Evolutionary conservation across 1,284 basidiomycete species (phyloP).

Genomic region (Schizophyllum commune): DNA sequence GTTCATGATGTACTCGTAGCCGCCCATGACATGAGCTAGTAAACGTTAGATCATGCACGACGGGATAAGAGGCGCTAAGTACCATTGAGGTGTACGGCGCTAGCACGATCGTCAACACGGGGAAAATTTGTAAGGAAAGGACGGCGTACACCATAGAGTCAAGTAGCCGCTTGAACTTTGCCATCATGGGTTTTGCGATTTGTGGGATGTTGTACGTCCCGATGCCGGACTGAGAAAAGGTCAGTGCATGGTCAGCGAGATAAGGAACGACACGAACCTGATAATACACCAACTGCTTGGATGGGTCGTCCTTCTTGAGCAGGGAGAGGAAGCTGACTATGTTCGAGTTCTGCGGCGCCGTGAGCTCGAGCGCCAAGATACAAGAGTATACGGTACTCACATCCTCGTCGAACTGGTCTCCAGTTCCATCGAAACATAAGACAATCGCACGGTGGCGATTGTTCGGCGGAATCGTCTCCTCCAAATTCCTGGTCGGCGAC

Average conservation of each 20-base stretch:
- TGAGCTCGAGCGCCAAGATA: not conserved
- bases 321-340: constrained; percentile 25
- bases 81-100: constrained; percentile 15
- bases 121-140: constrained; percentile 18
- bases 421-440: constrained; percentile 51
- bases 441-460: constrained; percentile 33
- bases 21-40: constrained; percentile 46
- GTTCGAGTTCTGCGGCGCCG: constrained; percentile 32
- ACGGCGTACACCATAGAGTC: constrained; percentile 4
- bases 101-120: constrained; percentile 38
- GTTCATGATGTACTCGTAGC: constrained; percentile 60
- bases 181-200: constrained; percentile 27
- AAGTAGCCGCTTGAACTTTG: constrained; percentile 26
- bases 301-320: constrained; percentile 34
- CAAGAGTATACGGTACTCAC: constrained; percentile 22
- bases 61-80: not conserved
- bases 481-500: not conserved
- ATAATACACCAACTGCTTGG: constrained; percentile 38
- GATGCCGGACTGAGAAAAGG: constrained; percentile 35
- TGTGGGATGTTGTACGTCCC: constrained; percentile 44
- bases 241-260: not conserved
- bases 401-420: constrained; percentile 47
- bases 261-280: constrained; percentile 22
- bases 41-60: constrained; percentile 27
- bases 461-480: constrained; percentile 25